Conservation (phyloP, 192 early-diverging fungal genomes). For the Umbelopsis ramanniana region DNA sequence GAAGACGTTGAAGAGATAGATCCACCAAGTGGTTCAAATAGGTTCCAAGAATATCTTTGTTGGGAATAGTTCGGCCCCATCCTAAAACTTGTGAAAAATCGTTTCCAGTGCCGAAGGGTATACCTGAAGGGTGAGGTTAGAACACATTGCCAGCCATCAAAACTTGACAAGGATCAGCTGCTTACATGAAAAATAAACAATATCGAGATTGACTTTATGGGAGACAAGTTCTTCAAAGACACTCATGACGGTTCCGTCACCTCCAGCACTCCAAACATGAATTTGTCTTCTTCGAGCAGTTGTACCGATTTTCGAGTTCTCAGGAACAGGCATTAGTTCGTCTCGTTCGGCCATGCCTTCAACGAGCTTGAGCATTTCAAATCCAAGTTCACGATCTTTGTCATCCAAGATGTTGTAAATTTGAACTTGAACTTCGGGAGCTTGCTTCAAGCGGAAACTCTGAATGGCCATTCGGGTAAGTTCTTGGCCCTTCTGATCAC, state of each 20-base stretch:
- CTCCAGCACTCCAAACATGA: conserved; percentile 79
- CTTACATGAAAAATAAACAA: conserved; percentile 68
- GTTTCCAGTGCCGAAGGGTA: conserved; percentile 80
- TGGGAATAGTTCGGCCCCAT: conserved; percentile 70
- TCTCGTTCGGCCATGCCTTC: conserved; percentile 28
- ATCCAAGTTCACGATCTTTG: conserved; percentile 55
- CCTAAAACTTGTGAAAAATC: conserved; percentile 78
- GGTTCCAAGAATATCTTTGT: conserved; percentile 61
- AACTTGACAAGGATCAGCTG: not conserved
- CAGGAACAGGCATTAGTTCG: conserved; percentile 25
- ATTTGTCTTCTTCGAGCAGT: conserved; percentile 50
- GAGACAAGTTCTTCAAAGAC: conserved; percentile 67
- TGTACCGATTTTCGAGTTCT: conserved; percentile 48
- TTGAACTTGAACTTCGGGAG: conserved; percentile 73
- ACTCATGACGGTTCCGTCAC: conserved; percentile 77
- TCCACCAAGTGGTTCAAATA: conserved; percentile 60
- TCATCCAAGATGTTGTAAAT: conserved; percentile 71
- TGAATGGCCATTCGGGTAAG: conserved; percentile 64
- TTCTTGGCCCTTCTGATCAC: conserved; percentile 67
- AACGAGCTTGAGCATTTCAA: conserved; percentile 55
- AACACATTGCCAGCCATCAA: not conserved
- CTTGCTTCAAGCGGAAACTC: conserved; percentile 67
- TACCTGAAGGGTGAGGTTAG: conserved; percentile 30
- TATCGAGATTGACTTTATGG: conserved; percentile 63
- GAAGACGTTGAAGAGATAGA: conserved; percentile 59